Base-by-base conservation (phyloP, 176 grass and related monocot genomes). In the Hordeum marinum region DNA sequence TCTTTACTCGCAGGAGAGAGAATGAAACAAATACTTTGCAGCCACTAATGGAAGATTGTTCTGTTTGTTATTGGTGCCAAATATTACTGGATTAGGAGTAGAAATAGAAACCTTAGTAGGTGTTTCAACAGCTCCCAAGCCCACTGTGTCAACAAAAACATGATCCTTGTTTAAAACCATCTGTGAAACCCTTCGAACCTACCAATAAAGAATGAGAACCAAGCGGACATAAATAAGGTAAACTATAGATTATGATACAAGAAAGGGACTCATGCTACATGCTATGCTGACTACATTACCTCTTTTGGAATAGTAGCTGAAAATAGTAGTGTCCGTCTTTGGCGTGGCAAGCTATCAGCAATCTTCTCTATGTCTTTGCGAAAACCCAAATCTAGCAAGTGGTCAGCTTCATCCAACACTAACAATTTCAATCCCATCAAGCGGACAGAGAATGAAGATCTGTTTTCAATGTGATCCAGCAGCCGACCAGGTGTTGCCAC, bases 341-440 rank as follows among this genome's bases (percentile, higher is more conserved):
- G 89, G 29, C 91, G 96, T 85, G 96, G 96, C 85, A 95, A 87
- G 78, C 91, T 90, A 93, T 98, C 96, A 85, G 92, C 96, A 66
- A 98, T 92, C 83, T 98, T 98, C 78, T 98, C 96, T 83, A 95
- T 79, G 46, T 98, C 96, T 84, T 95, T 94, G 75, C 87, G 85
- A 85, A 95, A 98, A 86, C 93, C 96, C 77, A 98, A 92, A 83
- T 92, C 91, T 70, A 98, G 80, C 64, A 98, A 90, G 88, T 98
- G 93, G 75, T 98, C 93, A 78, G 96, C 91, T 98, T 98, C 96
- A 93, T 98, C 96, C 86, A 98, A 85, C 29, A 98, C 90, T 78
- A 98, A 87, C 78, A 98, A 85, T 69, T 98, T 98, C 87, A 98
- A 92, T 85, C 91, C 91, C 96, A 95, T 98, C 88, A 95, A 92